Base-by-base conservation (phyloP, 2,329 filamentous ascomycete species). In the Botryotinia convoluta region DNA sequence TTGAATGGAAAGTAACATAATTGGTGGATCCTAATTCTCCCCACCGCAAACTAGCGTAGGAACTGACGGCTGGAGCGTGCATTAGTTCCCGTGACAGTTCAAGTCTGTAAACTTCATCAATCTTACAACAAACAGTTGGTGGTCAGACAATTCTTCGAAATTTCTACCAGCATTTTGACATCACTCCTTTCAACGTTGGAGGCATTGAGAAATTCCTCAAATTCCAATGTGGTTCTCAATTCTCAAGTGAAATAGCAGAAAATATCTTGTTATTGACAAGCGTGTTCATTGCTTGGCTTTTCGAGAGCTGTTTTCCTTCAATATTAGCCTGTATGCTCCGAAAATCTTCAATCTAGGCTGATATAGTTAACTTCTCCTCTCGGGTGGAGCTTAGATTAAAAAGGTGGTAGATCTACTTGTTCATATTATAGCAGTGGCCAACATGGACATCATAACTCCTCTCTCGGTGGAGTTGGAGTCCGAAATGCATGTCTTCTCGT, bases 11-110 rank as follows among this genome's bases (percentile, higher is more conserved):
- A n/a, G 14, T 12, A 54, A 39, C 32, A 54, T 51, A 10, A 51
- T 67, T 67, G 63, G 64, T 68, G 64, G 64, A 68, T 54, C n/a
- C 26, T 68, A 54, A 68, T 68, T 68, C 16, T 29, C 35, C 64
- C 45, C 64, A 29, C 26, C 16, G n/a, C 20, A 35, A 51, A 35
- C 35, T 68, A 57, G 35, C 26, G 64, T 26, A n/a, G 63, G 29
- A 54, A 29, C 26, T 51, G n/a, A 37, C 26, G 37, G 14, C 22
- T 54, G 18, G 35, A 54, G 64, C 32, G 63, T 67, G 44, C 63
- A 51, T 67, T 51, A 48, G 44, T 39, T 32, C 22, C 63, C 63
- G 32, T 51, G 29, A 9, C 45, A 1, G 14, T 20, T 5, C 29
- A 63, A 16, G 44, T 39, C 8, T 42, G n/a, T 32, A 67, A 39